Evolutionary conservation across 768 basidiomycete genomes (phyloP).

Genomic region (Roridomyces roridus): DNA sequence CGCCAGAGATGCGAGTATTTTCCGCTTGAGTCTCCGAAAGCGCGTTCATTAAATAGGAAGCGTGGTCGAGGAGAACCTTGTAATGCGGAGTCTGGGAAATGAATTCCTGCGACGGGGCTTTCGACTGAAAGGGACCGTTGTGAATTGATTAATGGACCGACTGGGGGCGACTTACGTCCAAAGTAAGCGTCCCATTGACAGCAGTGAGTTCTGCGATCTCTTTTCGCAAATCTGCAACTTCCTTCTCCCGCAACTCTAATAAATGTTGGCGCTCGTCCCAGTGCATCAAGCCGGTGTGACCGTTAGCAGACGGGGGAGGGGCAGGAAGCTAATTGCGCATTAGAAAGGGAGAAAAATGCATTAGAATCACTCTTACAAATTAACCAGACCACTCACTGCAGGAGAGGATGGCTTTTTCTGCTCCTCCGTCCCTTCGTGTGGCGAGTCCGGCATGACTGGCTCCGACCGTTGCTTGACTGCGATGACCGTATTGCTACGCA

Average conservation of each 20-base stretch:
- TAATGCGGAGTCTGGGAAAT: conserved; percentile 59
- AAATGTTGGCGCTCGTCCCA: conserved; percentile 47
- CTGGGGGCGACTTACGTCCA: conserved; percentile 16
- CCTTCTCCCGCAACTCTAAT: conserved; percentile 48
- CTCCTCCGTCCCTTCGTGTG: conserved; percentile 51
- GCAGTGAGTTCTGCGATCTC: conserved; percentile 39
- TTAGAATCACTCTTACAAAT: conserved; percentile 68
- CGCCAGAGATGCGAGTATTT: conserved; percentile 47
- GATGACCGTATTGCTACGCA: conserved; percentile 58
- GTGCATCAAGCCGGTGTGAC: conserved; percentile 42
- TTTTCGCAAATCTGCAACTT: conserved; percentile 53
- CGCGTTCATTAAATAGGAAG: conserved; percentile 52
- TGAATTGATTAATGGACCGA: too few relatives aligned
- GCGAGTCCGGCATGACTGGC: conserved; percentile 32
- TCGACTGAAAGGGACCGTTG: conserved; percentile 47
- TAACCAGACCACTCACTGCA: conserved; percentile 73
- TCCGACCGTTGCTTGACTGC: conserved; percentile 48
- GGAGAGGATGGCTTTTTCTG: conserved; percentile 64
- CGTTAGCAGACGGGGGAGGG: conserved; percentile 41
- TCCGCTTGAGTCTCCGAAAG: conserved; percentile 46
- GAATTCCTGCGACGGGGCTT: conserved; percentile 47
- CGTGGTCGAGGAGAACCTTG: conserved; percentile 60
- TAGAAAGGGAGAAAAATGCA: conserved; percentile 44
- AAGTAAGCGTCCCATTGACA: conserved; percentile 1
- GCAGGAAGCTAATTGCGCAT: conserved; percentile 50